Base-by-base conservation (phyloP, 2,329 filamentous ascomycete genomes). In the Neocatenulostroma microsporum region DNA sequence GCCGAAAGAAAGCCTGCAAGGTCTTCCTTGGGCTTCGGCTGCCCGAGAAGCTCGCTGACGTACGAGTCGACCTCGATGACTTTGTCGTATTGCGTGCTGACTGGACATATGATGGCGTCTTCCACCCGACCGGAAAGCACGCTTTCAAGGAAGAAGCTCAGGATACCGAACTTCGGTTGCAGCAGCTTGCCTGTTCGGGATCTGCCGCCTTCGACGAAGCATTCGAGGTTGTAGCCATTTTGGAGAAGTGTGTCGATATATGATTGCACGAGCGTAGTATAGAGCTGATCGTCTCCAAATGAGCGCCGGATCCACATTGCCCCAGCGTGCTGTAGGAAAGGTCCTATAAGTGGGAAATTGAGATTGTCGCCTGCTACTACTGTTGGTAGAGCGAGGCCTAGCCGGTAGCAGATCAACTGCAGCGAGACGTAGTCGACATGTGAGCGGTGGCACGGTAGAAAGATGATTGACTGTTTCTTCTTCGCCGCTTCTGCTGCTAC, bases 1-100 rank as follows among this genome's bases (percentile, higher is more conserved):
- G 85, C 78, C 1, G 82, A 82, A n/a, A 98, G 64, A 50, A 98
- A 94, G 53, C 93, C 85, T 21, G 80, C 76, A 24, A 98, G 66
- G 44, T 94, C 95, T 57, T 98, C 91, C 57, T 94, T 94, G 54
- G 85, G 85, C 62, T 98, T 98, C 0, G 91, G 91, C 44, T 93
- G 81, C 3, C 91, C 91, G 1, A 98, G 73, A 2, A 98, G 74
- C 60, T 98, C 91, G 21, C 80, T 91, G 29, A 96, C 89, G 55
- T 98, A 98, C 4, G 87, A 91, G 47, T 94, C 87, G 1, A 93
- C 94, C 61, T 98, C 91, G 41, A 98, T 93, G 38, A 98, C 91
- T 57, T 96, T 98, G 69, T 98, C 91, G 57, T 98, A 98, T 58
- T 98, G 91, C 1, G 88, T 95, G 60, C 84, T 93, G 30, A 98